Percentiles rank a stretch among this genome's conserved stretches.
Conservation (phyloP, 2,329 filamentous ascomycete genomes). For the Ophiosphaerella herpotricha region DNA sequence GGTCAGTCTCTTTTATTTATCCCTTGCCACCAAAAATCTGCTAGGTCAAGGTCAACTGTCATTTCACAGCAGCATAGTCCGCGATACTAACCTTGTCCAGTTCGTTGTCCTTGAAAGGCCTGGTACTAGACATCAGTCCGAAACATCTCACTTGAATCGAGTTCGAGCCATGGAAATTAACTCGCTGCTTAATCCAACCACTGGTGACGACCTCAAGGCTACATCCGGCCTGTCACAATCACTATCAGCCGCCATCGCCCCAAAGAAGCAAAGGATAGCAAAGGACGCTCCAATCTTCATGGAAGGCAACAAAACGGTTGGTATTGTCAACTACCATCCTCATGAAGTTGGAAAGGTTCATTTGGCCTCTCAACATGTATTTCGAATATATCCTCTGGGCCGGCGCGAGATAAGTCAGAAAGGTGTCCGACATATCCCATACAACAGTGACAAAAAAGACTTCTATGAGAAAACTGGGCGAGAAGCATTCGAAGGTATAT, state of each 20-base stretch:
- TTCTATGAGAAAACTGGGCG: slow-evolving; percentile 85
- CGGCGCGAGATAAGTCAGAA: slow-evolving; percentile 61
- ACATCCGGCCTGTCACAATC: slow-evolving; percentile 13
- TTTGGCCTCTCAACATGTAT: slow-evolving; percentile 61
- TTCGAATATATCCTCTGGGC: slow-evolving; percentile 69
- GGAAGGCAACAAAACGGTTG: slow-evolving; percentile 63
- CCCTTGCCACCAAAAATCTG: slow-evolving; percentile 24
- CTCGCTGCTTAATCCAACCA: slow-evolving; percentile 47
- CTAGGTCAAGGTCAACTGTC: slow-evolving; percentile 15
- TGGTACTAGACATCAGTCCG: slow-evolving; percentile 19
- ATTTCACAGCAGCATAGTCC: slow-evolving; percentile 19
- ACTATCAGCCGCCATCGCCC: slow-evolving; percentile 5
- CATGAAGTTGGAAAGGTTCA: slow-evolving; percentile 64
- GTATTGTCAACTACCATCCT: slow-evolving; percentile 73
- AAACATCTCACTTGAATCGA: background rate
- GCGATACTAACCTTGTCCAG: slow-evolving; percentile 8
- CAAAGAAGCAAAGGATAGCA: slow-evolving; percentile 60
- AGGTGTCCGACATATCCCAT: slow-evolving; percentile 73
- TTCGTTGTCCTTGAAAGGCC: slow-evolving; percentile 16
- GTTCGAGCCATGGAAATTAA: slow-evolving; percentile 44
- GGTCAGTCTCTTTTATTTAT: slow-evolving; percentile 21
- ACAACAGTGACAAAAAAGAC: slow-evolving; percentile 91
- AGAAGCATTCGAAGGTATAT: slow-evolving; percentile 83
- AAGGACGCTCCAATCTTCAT: slow-evolving; percentile 69
- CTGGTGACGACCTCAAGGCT: slow-evolving; percentile 16